A percentile compares a stretch with the other conserved stretches of the same genome.
These are phyloP conservation scores for Alternaria novae-zelandiae DNA, from an alignment of 2,329 filamentous ascomycete genomes.

Conservation along the genomic window DNA sequence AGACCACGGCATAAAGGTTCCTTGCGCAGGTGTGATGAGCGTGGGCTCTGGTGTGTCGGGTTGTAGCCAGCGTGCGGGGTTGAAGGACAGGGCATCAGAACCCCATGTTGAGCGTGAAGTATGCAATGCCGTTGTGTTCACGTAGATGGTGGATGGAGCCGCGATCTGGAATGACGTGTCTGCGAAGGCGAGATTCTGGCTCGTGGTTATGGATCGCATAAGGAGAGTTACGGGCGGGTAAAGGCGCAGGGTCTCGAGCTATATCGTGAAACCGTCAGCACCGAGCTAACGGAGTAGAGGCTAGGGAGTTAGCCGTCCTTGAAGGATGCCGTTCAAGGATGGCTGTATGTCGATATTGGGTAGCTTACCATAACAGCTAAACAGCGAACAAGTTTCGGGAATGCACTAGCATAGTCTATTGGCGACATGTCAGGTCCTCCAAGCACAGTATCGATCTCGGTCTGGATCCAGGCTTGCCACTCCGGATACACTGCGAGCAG, in stretches of 20 bases:
- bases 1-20: conserved; percentile 18
- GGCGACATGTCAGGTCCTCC: neutral
- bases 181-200: neutral
- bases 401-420: neutral
- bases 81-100: neutral
- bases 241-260: conserved; percentile 38
- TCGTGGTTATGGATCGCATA: neutral
- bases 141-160: neutral
- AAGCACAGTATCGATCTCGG: conserved; percentile 53
- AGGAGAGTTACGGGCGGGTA: conserved; percentile 15
- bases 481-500: conserved; percentile 55
- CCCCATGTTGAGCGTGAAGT: conserved; percentile 4
- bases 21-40: neutral
- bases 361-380: conserved; percentile 3
- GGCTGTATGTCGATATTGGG: neutral
- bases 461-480: conserved; percentile 59
- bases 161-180: neutral
- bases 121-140: conserved; percentile 12
- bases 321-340: neutral
- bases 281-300: neutral
- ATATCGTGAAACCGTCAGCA: neutral
- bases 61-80: neutral
- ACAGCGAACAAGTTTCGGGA: neutral
- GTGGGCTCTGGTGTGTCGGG: neutral
- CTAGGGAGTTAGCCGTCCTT: neutral